Conservation (phyloP, 305 asterid species). For the Rubia peregrina region DNA sequence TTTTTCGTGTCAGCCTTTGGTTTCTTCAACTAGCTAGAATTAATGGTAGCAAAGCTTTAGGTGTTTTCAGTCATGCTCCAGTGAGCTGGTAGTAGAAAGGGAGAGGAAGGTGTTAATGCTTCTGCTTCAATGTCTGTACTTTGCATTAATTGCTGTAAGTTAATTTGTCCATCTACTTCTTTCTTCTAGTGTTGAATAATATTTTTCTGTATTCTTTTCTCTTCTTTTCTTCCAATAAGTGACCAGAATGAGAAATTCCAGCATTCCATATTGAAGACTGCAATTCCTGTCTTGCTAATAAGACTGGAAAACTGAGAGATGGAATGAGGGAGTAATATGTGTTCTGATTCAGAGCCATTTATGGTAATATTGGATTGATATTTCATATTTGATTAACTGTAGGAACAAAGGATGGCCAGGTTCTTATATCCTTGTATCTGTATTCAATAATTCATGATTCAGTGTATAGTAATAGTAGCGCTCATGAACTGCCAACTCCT, state of each 20-base stretch:
- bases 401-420: constrained; percentile 20
- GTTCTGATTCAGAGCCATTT: constrained; percentile 15
- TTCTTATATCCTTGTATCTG: constrained; percentile 22
- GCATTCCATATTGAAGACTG: constrained; percentile 19
- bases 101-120: constrained; percentile 26
- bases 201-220: neutral
- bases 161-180: constrained; percentile 34
- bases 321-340: constrained; percentile 7
- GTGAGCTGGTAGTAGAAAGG: constrained; percentile 19
- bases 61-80: constrained; percentile 27
- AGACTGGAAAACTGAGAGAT: neutral
- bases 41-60: constrained; percentile 47
- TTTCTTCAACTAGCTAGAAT: constrained; percentile 30
- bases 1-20: neutral
- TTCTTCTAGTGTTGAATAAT: neutral
- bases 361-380: constrained; percentile 4
- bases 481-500: constrained; percentile 4
- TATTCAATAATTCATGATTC: neutral
- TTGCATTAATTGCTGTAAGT: constrained; percentile 44
- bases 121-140: constrained; percentile 33
- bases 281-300: constrained; percentile 15
- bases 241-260: constrained; percentile 7
- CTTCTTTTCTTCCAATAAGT: constrained; percentile 5
- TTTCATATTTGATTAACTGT: neutral
- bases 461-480: constrained; percentile 1